Evolutionary conservation across 2,329 filamentous ascomycete species (phyloP), one percentile per base, ranked within the genome.

Genomic region (Rutstroemia sydowiana): DNA sequence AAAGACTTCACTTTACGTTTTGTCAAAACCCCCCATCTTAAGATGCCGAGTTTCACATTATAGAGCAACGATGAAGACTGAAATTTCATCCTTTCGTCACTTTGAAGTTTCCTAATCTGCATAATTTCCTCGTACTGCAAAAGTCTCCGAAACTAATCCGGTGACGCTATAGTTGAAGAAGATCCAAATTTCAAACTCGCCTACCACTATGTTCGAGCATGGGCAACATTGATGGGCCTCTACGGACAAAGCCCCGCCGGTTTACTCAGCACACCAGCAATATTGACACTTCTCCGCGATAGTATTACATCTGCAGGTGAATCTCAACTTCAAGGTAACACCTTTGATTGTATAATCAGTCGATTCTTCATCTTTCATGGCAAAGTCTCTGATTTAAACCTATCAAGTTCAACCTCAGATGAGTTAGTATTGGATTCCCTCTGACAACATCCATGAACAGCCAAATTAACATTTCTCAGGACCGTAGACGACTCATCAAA

Each of bases 181-280:
- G 11, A 6, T 8, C 28, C 10, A 18, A 11, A 14, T 13, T 18
- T 48, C 13, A 16, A 7, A 14, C 14, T 40, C 14, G 28, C 34
- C 16, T 55, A 55, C 26, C 34, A 54, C 45, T 54, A 48, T 23
- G 45, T 53, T 16, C 31, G 52, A 30, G 55, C 51, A 13, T 57
- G 52, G 55, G 45, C 50, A 34, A 48, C 49, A 8, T 5, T 46
- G 16, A 16, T 20, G 36, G 43, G 43, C 41, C 16, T 52, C 3
- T 21, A 31, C 40, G 21, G 13, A 23, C 32, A n/a, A 23, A 32
- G 30, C 10, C 16, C 20, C 13, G 34, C 34, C 7, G 28, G 37
- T 20, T 9, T 2, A 16, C 26, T 42, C 10, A 48, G 16, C 14
- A 20, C 26, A 7, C 21, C 18, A 16, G 2, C 26, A n/a, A 47